phyloP scores from a whole-genome alignment of 2,329 filamentous ascomycete species.

The Shiraia sp. region DNA sequence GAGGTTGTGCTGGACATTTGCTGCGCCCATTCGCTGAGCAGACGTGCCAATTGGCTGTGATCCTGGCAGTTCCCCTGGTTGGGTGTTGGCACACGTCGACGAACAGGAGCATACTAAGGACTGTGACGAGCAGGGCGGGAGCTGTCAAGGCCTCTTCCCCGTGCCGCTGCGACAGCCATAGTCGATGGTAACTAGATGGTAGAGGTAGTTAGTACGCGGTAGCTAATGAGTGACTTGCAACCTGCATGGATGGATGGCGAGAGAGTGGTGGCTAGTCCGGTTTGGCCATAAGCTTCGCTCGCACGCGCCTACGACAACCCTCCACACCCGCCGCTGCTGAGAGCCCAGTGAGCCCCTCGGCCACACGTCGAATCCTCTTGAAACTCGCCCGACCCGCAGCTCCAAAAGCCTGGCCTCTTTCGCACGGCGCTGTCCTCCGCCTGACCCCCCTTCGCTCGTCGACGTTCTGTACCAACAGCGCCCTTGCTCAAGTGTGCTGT shows the following conservation, averaged over 20 bases:
- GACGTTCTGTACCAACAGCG: constrained; percentile 5
- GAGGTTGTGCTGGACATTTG: constrained; percentile 7
- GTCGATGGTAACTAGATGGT: neutral
- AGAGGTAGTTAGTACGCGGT: no score
- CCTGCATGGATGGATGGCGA: no score
- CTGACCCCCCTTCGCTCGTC: neutral
- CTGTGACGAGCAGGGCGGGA: constrained; percentile 8
- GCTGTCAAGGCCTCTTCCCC: constrained; percentile 3
- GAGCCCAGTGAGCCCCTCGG: constrained; percentile 29
- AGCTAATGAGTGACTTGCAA: no score
- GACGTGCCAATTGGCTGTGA: constrained; percentile 8
- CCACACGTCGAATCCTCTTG: constrained; percentile 20
- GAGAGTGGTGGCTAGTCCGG: no score
- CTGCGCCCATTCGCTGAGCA: constrained; percentile 5
- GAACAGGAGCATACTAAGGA: no score
- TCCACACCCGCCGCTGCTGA: constrained; percentile 26
- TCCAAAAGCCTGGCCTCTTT: constrained; percentile 1
- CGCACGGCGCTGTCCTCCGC: constrained; percentile 1
- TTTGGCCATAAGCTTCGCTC: constrained; percentile 35
- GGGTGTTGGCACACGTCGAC: no score
- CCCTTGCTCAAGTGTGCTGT: constrained; percentile 7
- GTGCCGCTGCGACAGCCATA: no score
- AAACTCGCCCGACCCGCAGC: constrained; percentile 28
- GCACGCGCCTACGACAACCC: no score
- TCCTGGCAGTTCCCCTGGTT: no score